Conservation (phyloP, 2,329 filamentous ascomycete genomes). For the Trichophyton verrucosum region DNA sequence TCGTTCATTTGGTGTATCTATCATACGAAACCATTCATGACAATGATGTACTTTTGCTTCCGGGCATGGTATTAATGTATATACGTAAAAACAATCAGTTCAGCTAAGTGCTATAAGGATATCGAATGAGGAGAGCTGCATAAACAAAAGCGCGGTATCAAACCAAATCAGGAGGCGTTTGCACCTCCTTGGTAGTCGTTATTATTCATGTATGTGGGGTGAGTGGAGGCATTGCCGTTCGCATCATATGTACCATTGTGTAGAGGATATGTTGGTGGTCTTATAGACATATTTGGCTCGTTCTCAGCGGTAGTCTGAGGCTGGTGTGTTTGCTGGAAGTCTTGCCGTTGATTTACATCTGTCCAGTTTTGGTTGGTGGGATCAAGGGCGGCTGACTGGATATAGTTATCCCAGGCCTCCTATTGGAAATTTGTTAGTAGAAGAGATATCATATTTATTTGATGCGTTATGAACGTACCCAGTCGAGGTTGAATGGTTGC, state of each 20-base stretch:
- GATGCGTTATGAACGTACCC: slow-evolving; percentile 38
- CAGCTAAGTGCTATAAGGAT: neutral
- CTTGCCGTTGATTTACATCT: slow-evolving; percentile 15
- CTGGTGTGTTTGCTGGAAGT: slow-evolving; percentile 18
- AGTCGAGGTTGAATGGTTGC: slow-evolving; percentile 45
- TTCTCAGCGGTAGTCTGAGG: neutral
- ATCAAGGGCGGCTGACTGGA: slow-evolving; percentile 45
- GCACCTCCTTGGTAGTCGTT: neutral
- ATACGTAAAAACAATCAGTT: neutral
- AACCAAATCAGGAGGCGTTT: neutral
- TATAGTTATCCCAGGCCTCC: slow-evolving; percentile 59
- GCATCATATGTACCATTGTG: neutral
- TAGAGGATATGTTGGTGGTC: neutral
- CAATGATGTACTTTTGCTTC: neutral
- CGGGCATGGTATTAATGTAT: neutral
- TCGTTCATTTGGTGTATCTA: neutral
- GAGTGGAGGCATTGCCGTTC: neutral
- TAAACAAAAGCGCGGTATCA: neutral
- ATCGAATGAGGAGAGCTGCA: neutral
- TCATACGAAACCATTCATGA: neutral
- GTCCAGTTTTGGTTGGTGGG: slow-evolving; percentile 30
- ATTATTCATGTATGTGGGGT: neutral
- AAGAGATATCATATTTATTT: neutral
- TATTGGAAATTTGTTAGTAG: slow-evolving; percentile 25
- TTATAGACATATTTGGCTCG: neutral